A percentile compares a stretch with the other conserved stretches of the same genome.
phyloP scores from a whole-genome alignment of 1,284 basidiomycete genomes.

The Trichosporon sp. region DNA sequence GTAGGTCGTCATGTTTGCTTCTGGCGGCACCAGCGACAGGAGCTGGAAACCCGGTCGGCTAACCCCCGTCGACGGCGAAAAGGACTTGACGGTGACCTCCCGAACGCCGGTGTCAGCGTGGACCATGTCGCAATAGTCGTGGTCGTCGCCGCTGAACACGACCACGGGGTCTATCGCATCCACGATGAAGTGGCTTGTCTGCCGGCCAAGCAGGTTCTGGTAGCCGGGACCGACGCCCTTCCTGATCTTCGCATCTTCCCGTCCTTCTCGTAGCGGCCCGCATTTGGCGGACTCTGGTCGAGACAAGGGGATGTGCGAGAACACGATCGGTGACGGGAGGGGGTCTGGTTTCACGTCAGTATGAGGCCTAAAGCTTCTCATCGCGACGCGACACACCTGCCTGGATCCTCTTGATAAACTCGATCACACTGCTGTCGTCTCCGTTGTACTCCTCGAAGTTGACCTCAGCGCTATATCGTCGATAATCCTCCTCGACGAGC shows the following conservation, averaged over 20 bases:
- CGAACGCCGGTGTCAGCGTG: constrained; percentile 55
- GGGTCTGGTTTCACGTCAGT: constrained; percentile 29
- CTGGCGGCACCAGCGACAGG: constrained; percentile 62
- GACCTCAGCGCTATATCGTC: constrained; percentile 57
- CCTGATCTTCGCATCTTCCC: constrained; percentile 52
- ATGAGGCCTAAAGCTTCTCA: neutral
- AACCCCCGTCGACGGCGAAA: constrained; percentile 75
- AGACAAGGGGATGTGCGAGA: constrained; percentile 76
- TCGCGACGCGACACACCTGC: constrained; percentile 48
- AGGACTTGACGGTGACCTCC: constrained; percentile 76
- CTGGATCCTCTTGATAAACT: constrained; percentile 63
- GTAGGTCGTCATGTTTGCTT: constrained; percentile 41
- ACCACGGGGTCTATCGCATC: constrained; percentile 61
- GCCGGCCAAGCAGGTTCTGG: constrained; percentile 69
- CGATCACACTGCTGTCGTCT: constrained; percentile 58
- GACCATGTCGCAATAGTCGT: constrained; percentile 76
- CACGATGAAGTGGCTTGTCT: constrained; percentile 66
- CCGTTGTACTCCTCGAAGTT: constrained; percentile 60
- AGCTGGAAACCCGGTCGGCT: constrained; percentile 77
- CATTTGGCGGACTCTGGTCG: constrained; percentile 66
- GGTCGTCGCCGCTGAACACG: constrained; percentile 74
- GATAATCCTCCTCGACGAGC: constrained; percentile 70
- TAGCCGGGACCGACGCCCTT: constrained; percentile 75
- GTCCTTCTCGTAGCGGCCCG: constrained; percentile 70
- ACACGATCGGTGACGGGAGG: constrained; percentile 57